Conservation (phyloP, 306 rosid genomes). For the Acacia confusa region DNA sequence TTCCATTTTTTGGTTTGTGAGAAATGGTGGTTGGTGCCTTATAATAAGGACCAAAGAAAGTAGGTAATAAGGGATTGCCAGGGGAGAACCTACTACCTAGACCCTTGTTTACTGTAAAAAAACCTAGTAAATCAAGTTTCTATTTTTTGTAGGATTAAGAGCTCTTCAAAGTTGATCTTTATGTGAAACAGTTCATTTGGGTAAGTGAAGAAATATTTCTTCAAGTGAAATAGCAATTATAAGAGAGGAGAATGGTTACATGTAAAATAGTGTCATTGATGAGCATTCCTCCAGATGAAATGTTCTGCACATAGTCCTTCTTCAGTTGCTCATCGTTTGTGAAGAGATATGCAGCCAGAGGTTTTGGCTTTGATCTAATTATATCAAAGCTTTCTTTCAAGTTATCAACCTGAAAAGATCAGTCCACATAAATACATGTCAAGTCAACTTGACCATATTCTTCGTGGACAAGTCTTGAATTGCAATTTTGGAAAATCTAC, state of each 20-base stretch:
- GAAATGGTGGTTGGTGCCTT: too few species aligned
- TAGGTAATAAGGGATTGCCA: background rate
- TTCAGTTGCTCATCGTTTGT: constrained; percentile 71
- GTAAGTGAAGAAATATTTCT: background rate
- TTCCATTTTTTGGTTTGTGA: too few species aligned
- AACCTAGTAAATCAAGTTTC: background rate
- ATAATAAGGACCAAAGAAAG: too few species aligned
- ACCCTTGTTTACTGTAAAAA: too few species aligned
- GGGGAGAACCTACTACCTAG: background rate
- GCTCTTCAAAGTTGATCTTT: background rate
- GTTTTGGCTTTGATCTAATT: constrained; percentile 72
- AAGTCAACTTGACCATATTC: constrained; percentile 1
- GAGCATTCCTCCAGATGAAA: constrained; percentile 91
- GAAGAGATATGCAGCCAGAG: constrained; percentile 80
- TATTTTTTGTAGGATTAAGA: background rate
- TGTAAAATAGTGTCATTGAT: constrained; percentile 62
- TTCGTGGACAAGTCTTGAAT: constrained; percentile 1
- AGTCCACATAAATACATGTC: background rate
- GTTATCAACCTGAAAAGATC: constrained; percentile 58
- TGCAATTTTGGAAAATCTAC: background rate
- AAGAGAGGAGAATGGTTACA: too few species aligned
- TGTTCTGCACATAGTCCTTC: constrained; percentile 62
- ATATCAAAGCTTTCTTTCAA: constrained; percentile 59
- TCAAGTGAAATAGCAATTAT: too few species aligned
- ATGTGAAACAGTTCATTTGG: background rate